Evolutionary conservation across 2,329 filamentous ascomycete species (phyloP), one percentile per base, ranked within the genome.

Genomic region (Colletotrichum tamarilloi): DNA sequence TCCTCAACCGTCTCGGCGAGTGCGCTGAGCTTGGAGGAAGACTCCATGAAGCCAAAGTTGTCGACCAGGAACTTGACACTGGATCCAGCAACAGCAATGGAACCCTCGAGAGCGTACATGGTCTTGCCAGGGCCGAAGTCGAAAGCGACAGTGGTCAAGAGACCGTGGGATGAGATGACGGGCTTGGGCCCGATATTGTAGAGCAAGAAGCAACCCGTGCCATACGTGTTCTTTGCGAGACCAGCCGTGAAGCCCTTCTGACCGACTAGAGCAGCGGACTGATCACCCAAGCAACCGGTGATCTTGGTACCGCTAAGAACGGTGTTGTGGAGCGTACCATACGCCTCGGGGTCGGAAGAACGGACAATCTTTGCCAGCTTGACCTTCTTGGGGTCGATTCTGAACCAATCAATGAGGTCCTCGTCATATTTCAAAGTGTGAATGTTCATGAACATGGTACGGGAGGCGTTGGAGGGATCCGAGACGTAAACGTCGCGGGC

Each of bases 381-480:
- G 72, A 96, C 84, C 80, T 95, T 95, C 59, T 85, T 88, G 68
- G 85, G 84, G 80, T 95, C 92, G 56, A 96, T 83, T 55, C 90
- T 87, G 84, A 96, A 96, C 85, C 95, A 96, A 59, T 92, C 87
- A 35, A 95, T 85, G 62, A 95, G 87, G 64, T 89, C 87, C 60
- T 93, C 89, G 78, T 94, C 93, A 81, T 96, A 97, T 77, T 94
- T 83, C 57, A 95, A 86, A 1, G 90, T 94, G 78, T 93, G 87
- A 38, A 96, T 87, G 81, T 95, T 94, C 91, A 95, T 94, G 82
- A 97, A 95, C 94, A 95, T 95, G 56, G 94, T 96, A 76, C 94
- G 87, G 3, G 92, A 94, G n/a, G 94, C 94, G 80, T 97, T 97
- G 71, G 93, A 93, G 6, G 92, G 89, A 78, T 97, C 94, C 1